phyloP scores from a whole-genome alignment of 306 rosid species.

The Chamaecrista fasciculata region DNA sequence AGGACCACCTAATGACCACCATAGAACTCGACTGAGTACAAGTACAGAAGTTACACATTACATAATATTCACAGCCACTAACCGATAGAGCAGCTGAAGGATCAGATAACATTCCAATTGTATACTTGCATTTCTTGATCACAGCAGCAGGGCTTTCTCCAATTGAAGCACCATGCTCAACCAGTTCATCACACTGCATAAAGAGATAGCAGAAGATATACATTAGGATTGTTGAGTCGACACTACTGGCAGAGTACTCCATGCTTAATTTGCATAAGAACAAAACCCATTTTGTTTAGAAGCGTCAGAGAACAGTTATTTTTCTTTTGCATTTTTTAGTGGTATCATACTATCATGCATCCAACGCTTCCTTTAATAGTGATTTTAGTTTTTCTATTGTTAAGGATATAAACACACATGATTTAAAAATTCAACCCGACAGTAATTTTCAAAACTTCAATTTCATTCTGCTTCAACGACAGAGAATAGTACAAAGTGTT shows the following conservation, averaged over 20 bases:
- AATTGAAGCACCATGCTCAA: constrained; percentile 64
- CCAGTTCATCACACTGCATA: constrained; percentile 67
- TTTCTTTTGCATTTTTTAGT: no score
- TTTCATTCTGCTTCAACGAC: not conserved
- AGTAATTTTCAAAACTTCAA: not conserved
- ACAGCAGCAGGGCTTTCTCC: constrained; percentile 80
- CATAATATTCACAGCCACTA: not conserved
- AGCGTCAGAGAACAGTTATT: no score
- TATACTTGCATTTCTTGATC: constrained; percentile 70
- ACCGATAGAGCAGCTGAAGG: no score
- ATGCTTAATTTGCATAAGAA: not conserved
- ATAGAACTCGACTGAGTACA: constrained; percentile 12
- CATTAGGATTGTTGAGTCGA: not conserved
- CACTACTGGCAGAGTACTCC: not conserved
- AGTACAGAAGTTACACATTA: not conserved
- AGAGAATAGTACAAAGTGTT: no score
- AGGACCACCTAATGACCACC: constrained; percentile 58
- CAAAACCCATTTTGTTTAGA: not conserved
- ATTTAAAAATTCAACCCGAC: no score
- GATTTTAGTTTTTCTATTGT: not conserved
- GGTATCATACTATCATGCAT: no score
- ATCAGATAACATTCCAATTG: constrained; percentile 38
- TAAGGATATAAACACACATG: not conserved
- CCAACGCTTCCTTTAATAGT: not conserved
- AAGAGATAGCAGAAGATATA: constrained; percentile 21